These are phyloP conservation scores for Solanum megistacrolobum DNA, from an alignment of 257 asterid genomes.

Conservation along the genomic window DNA sequence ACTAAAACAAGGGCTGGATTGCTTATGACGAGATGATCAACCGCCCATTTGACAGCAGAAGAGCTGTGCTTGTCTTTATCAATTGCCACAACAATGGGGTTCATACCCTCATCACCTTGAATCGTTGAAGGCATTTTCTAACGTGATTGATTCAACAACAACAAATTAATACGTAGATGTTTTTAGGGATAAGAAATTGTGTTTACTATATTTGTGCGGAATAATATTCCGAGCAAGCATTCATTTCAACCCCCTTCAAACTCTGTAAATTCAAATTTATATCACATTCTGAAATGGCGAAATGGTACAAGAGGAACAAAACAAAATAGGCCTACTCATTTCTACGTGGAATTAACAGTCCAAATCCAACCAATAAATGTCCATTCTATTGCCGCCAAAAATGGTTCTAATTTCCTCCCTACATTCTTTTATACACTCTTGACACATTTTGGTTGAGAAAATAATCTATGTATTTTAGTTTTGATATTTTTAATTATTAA, in stretches of 20 bases:
- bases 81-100: conserved; percentile 44
- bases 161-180: too few relatives aligned
- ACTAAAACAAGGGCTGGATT: conserved; percentile 27
- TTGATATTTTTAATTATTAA: not conserved
- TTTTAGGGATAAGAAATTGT: not conserved
- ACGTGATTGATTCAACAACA: not conserved
- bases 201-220: not conserved
- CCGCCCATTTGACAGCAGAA: conserved; percentile 52
- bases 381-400: not conserved
- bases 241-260: not conserved
- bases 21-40: conserved; percentile 33
- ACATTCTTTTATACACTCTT: not conserved
- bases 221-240: not conserved
- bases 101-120: not conserved
- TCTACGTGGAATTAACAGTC: not conserved
- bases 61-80: conserved; percentile 51
- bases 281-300: not conserved
- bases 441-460: not conserved
- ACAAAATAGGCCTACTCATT: not conserved
- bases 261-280: not conserved
- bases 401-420: not conserved
- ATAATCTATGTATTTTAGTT: not conserved
- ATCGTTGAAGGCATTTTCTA: not conserved
- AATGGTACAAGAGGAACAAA: not conserved
- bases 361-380: not conserved